Base-by-base conservation (phyloP, 768 basidiomycete species). In the Russula compacta region DNA sequence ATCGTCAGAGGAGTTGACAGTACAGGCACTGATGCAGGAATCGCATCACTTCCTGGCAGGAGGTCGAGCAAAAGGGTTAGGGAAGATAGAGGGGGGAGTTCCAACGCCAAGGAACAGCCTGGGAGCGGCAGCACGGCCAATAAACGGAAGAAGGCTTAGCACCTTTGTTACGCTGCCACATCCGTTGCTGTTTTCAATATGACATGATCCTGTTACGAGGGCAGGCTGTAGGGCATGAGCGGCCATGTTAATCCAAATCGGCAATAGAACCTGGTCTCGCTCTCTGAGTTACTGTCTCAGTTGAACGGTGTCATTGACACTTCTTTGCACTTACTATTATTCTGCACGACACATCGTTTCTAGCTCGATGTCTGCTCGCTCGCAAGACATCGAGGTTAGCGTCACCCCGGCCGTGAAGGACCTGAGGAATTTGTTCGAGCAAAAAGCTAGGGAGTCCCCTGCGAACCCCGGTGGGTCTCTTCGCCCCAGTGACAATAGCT, bases 321-420 rank as follows among this genome's bases (percentile, higher is more conserved):
- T 29, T 29, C 24, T 29, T 29, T 29, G 24, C 24, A 29, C 24
- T 29, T 3, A 29, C 24, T 29, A 29, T 29, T 29, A 29, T 29
- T 29, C 24, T 29, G 3, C 24, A 29, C 24, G 24, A 29, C 24
- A 29, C 24, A 29, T 29, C 24, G 24, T 29, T 29, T 8, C 39
- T n/a, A 39, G 17, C 7, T 38, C 17, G 52, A 63, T 63, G 61
- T 48, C 39, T 35, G 19, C 32, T 29, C 49, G 9, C 42, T 29
- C 51, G 2, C 44, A 43, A 43, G 56, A 54, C 33, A 49, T 49
- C 12, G 52, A 63, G 40, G 39, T 47, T 15, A 53, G 52, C 40
- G 46, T 53, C 14, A 43, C 57, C 19, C 61, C 61, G 4, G 50
- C 56, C 4, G 61, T 63, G 39, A 63, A 63, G 35, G 56, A 63